Base-by-base conservation (phyloP, 1,139 yeast species). In the Geotrichum candidum region DNA sequence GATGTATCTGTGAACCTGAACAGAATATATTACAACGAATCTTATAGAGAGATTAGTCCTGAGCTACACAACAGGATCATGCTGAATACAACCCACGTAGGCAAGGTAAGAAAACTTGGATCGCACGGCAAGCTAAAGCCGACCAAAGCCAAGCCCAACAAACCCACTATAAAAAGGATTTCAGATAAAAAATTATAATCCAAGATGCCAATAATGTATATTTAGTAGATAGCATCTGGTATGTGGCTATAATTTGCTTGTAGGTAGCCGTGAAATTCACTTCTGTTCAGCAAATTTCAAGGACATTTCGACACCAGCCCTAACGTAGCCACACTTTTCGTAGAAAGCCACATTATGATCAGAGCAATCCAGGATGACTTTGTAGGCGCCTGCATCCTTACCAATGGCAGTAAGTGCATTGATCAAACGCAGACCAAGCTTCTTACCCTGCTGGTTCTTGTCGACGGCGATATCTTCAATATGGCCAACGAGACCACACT, bases 401-500 rank as follows among this genome's bases (percentile, higher is more conserved):
- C 90, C 97, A 54, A 88, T 72, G 33, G 78, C 78, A 5, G 87
- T 82, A 70, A 94, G 79, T 18, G 83, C 78, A 35, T 79, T 76
- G 68, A 94, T 89, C 76, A 94, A 74, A 22, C 80, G 76, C 67
- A 80, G 76, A 0, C 99, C 99, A 60, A 94, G 77, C 67, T 84
- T 83, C 72, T 87, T 86, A 9, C 99, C 99, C 70, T 92, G 97
- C 73, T 89, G 90, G 18, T 80, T 76, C 48, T 75, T 74, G 45
- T 85, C 82, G 5, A 94, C 96, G 0, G 97, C 89, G 64, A 94
- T 92, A 72, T 94, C 99, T 72, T 94, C 99, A 65, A 94, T 88
- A 75, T 94, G 99, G 4, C 98, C 99, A 13, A 90, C 96, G 60
- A 80, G 74, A 0, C 96, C 96, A 73, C 95, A 86, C 57, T 79